Conservation (phyloP, 2,329 filamentous ascomycete genomes). For the Escovopsis weberi region DNA sequence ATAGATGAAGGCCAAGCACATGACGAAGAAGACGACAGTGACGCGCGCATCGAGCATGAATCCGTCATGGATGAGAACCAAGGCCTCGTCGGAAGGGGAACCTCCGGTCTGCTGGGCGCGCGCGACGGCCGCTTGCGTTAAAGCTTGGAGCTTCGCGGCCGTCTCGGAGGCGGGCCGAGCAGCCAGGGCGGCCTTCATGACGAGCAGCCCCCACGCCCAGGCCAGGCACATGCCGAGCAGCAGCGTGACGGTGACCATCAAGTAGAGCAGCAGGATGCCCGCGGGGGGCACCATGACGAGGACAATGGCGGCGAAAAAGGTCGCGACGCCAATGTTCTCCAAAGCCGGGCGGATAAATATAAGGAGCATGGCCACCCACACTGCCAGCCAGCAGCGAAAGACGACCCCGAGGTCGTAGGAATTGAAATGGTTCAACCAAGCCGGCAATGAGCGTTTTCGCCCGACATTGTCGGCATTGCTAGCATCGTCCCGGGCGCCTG, state of each 20-base stretch:
- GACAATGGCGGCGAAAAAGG: conserved; percentile 28
- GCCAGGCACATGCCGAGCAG: conserved; percentile 30
- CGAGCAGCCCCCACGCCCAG: conserved; percentile 34
- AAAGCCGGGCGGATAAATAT: conserved; percentile 32
- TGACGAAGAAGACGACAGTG: conserved; percentile 20
- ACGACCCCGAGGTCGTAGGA: conserved; percentile 29
- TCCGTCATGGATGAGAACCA: conserved; percentile 26
- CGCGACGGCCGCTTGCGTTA: conserved; percentile 22
- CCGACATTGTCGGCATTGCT: too few species aligned
- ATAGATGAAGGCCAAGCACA: conserved; percentile 31
- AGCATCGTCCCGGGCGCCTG: too few species aligned
- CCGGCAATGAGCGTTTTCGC: conserved; percentile 8
- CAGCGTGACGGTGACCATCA: conserved; percentile 27
- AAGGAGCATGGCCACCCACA: conserved; percentile 30
- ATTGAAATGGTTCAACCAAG: conserved; percentile 32
- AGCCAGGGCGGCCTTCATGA: conserved; percentile 32
- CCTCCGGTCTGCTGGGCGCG: conserved; percentile 15
- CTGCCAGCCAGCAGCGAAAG: conserved; percentile 30
- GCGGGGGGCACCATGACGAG: conserved; percentile 31
- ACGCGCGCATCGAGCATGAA: conserved; percentile 33
- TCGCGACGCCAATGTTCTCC: conserved; percentile 24
- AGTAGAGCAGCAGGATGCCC: conserved; percentile 29
- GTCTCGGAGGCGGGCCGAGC: conserved; percentile 25
- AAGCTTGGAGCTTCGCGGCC: conserved; percentile 16
- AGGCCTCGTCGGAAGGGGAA: conserved; percentile 13